phyloP scores from a whole-genome alignment of 768 basidiomycete species.

The Boletus huronensis region DNA sequence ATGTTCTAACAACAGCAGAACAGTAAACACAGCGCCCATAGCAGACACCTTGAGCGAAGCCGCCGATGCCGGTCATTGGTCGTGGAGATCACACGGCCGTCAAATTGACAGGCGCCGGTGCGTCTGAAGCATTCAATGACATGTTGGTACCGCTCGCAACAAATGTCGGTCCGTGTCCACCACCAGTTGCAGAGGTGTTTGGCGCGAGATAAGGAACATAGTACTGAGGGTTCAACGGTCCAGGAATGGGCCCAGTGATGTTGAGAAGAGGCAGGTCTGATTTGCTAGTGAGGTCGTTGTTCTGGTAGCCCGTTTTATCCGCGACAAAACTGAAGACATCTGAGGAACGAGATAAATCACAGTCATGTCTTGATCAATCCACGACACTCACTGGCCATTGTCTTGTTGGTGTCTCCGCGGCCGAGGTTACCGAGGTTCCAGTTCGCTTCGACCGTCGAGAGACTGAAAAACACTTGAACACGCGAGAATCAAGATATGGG shows the following conservation, averaged over 20 bases:
- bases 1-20: too few species aligned
- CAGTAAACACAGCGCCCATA: too few species aligned
- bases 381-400: constrained; percentile 8
- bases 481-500: not conserved
- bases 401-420: constrained; percentile 50
- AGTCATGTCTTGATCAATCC: not conserved
- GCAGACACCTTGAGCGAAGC: too few species aligned
- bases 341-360: not conserved
- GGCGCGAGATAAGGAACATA: constrained; percentile 45
- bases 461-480: constrained; percentile 12
- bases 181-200: constrained; percentile 31
- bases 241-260: constrained; percentile 35
- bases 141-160: not conserved
- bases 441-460: constrained; percentile 56
- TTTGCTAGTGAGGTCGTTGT: constrained; percentile 31
- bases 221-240: constrained; percentile 37
- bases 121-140: not conserved
- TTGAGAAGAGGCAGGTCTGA: constrained; percentile 38
- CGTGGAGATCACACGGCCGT: not conserved
- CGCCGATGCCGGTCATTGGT: not conserved
- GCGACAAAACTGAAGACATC: constrained; percentile 54
- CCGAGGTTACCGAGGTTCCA: constrained; percentile 59
- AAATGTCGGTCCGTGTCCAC: constrained; percentile 38
- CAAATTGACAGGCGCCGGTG: not conserved
- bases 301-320: constrained; percentile 41